Base-by-base conservation (phyloP, 345 rosid species). In the Eucalyptus regnans region DNA sequence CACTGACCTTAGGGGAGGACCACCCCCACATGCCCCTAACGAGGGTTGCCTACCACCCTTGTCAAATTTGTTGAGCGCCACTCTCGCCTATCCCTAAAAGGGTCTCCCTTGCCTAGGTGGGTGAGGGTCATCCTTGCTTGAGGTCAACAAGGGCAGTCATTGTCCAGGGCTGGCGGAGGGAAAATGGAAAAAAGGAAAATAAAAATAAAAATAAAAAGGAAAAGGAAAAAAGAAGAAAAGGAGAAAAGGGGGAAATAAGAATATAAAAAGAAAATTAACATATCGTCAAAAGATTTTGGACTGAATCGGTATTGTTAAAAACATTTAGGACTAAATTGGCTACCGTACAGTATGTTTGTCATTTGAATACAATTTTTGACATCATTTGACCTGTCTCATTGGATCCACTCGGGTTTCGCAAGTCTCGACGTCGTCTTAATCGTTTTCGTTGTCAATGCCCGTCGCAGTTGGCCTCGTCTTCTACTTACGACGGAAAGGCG, bases 271-370 rank as follows among this genome's bases (percentile, higher is more conserved):
- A n/a, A 7, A 64, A 14, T 64, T n/a, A 11, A 4, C 10, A 64
- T n/a, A 64, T 64, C 10, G 1, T 8, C 18, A 15, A 15, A 64
- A 64, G 0, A 31, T 7, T n/a, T 64, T 29, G 0, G 0, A 64
- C 1, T 7, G 11, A n/a, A 64, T 15, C 1, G 3, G 2, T 10
- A n/a, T 5, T 7, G 15, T n/a, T 64, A 31, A 64, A 14, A 13
- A n/a, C 2, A 1, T n/a, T 64, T 62, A 13, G 1, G 4, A 29
- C 2, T 62, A 60, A 60, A 27, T 60, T 60, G 16, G 2, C 17
- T 6, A 7, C 3, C 7, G 3, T 62, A 12, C 8, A 29, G 6
- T 7, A 62, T 0, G 3, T 62, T n/a, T 68, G 80, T 68, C 43
- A 62, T 64, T n/a, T 64, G 76, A 7, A 64, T 14, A n/a, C 4